Conservation (phyloP, 257 asterid genomes). For the Echites panduratus region DNA sequence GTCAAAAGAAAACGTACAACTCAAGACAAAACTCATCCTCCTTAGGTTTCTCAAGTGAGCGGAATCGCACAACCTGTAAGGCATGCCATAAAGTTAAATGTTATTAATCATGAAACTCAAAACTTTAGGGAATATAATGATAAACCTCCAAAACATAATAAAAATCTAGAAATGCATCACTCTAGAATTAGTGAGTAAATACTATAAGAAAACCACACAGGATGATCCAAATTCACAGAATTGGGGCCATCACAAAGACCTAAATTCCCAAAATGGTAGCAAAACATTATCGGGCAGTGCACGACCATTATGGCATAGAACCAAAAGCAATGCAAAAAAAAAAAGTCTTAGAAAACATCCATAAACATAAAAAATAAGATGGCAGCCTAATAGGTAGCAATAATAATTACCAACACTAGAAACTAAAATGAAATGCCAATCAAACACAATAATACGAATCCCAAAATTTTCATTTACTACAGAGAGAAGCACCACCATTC, state of each 20-base stretch:
- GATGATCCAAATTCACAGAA: neutral
- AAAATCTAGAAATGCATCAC: neutral
- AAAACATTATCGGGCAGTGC: neutral
- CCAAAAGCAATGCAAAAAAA: neutral
- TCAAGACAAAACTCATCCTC: constrained; percentile 83
- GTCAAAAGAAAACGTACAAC: constrained; percentile 43
- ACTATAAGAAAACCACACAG: neutral
- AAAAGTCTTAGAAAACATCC: neutral
- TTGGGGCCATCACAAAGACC: neutral
- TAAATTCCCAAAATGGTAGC: neutral
- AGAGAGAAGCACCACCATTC: neutral
- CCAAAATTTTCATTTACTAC: neutral
- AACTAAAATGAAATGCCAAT: neutral
- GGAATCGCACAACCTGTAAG: constrained; percentile 69
- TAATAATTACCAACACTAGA: neutral
- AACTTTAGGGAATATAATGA: neutral
- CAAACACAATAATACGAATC: too few species aligned
- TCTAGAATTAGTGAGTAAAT: neutral
- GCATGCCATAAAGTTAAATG: constrained; percentile 17
- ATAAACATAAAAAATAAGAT: neutral
- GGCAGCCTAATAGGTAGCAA: neutral
- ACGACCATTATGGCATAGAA: neutral
- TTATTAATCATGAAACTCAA: neutral
- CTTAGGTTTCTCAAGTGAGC: constrained; percentile 75
- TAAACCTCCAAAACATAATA: neutral